Evolutionary conservation across 225 moss, liverwort and hornwort genomes (phyloP).

Genomic region (Bryum argenteum): DNA sequence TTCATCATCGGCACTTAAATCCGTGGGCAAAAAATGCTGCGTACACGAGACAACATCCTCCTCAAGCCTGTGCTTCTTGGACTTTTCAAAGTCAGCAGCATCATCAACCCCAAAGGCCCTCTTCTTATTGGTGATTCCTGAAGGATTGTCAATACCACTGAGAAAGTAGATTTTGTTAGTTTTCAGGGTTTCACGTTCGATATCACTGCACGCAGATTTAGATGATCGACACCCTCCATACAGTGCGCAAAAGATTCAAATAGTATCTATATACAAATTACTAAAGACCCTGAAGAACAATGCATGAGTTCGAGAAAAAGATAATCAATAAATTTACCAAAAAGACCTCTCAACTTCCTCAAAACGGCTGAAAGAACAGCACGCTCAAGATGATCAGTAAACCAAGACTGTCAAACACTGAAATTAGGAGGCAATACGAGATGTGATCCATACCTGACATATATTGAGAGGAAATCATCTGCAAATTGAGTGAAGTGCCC

Average conservation of each 20-base stretch:
- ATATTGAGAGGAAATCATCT: slow-evolving; percentile 74
- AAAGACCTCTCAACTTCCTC: not conserved
- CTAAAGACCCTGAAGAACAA: not conserved
- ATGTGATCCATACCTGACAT: slow-evolving; percentile 64
- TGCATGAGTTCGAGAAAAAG: not conserved
- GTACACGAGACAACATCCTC: slow-evolving; percentile 49
- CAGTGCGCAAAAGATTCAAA: not conserved
- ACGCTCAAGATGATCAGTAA: not conserved
- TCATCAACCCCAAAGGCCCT: slow-evolving; percentile 16
- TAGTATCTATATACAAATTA: not conserved
- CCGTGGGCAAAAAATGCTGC: slow-evolving; percentile 39
- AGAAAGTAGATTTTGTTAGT: slow-evolving; percentile 23
- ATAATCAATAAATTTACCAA: not conserved
- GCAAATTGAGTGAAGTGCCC: slow-evolving; percentile 65
- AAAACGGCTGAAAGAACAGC: not conserved
- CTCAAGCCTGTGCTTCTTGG: slow-evolving; percentile 49
- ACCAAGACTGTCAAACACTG: not conserved
- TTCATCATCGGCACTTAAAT: slow-evolving; percentile 44
- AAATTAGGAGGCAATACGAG: not conserved
- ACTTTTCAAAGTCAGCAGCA: slow-evolving; percentile 21
- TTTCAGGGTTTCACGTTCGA: slow-evolving; percentile 12
- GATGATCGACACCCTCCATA: not conserved
- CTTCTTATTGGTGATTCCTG: slow-evolving; percentile 37
- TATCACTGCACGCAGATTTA: not conserved
- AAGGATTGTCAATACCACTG: slow-evolving; percentile 36